Evolutionary conservation across 441 rosid genomes (phyloP).

Genomic region (Metrosideros polymorpha): DNA sequence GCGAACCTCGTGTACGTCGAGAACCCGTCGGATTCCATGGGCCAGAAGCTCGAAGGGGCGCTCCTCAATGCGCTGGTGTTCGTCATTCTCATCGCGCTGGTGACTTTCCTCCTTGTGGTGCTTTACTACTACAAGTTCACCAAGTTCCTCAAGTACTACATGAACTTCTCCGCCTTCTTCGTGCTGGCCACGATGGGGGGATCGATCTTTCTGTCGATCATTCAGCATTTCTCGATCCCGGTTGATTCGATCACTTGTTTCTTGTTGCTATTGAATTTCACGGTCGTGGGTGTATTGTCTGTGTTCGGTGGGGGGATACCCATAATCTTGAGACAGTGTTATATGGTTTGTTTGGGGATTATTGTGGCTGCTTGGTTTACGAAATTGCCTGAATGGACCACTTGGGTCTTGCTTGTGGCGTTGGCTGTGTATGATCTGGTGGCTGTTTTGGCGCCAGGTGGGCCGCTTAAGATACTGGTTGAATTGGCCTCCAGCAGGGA

Average conservation of each 20-base stretch:
- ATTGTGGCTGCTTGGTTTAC: constrained; percentile 93
- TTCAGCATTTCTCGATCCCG: constrained; percentile 77
- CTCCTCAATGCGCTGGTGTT: constrained; percentile 77
- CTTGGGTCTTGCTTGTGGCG: constrained; percentile 82
- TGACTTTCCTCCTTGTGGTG: constrained; percentile 74
- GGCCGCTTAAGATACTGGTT: constrained; percentile 89
- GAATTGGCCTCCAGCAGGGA: constrained; percentile 84
- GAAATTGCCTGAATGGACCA: constrained; percentile 91
- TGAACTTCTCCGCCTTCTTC: constrained; percentile 90
- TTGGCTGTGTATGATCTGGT: constrained; percentile 82
- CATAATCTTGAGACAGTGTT: constrained; percentile 66
- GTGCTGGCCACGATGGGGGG: constrained; percentile 92
- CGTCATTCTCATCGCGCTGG: constrained; percentile 60
- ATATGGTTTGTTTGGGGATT: constrained; percentile 84
- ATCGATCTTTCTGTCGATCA: constrained; percentile 65
- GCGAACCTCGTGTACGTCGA: constrained; percentile 90
- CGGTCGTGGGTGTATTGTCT: constrained; percentile 70
- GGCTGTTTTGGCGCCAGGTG: constrained; percentile 94
- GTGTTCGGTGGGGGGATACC: constrained; percentile 74
- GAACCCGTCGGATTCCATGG: constrained; percentile 61
- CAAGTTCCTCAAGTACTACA: constrained; percentile 81
- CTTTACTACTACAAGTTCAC: constrained; percentile 91
- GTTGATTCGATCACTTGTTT: constrained; percentile 70
- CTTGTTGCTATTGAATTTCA: constrained; percentile 71
- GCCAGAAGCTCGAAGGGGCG: constrained; percentile 80